Base-by-base conservation (phyloP, 225 moss, liverwort and hornwort species). In the Takakia lepidozioides region DNA sequence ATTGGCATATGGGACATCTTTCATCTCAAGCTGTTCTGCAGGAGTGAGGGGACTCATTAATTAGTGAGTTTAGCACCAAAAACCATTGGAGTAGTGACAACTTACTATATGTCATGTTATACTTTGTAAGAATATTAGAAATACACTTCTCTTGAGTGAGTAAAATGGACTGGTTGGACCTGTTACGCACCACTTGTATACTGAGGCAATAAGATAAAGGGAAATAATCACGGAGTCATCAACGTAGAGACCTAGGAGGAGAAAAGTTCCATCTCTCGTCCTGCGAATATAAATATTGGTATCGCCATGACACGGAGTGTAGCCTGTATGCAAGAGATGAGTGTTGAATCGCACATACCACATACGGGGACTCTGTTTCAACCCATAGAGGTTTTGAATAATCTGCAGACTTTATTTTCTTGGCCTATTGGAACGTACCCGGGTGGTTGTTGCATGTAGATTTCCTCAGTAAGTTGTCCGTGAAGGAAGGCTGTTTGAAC, bases 71-170 rank as follows among this genome's bases (percentile, higher is more conserved):
- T 25, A 27, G 25, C 2, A 48, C 19, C 4, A 48, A 27, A 23
- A 2, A 5, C 24, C 48, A 48, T 48, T 2, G 48, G 48, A 48
- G 48, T 48, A 27, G 24, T 14, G 13, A 48, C 3, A 10, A 24
- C 48, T 48, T 48, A 27, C 6, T 20, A 27, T 48, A 15, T 48
- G 24, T 24, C 48, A 48, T 48, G 48, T 48, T 20, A 48, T 20
- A 48, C 6, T 27, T 48, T 24, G 24, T 27, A 5, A 48, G 25
- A 24, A 48, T 24, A 48, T 48, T 27, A 20, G 2, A 24, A 24
- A 48, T 48, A 24, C 8, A 48, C 24, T 20, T 48, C 25, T 48
- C 24, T 7, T 48, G 20, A 15, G 25, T 27, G 23, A 48, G 15
- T 2, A 27, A 24, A 27, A 48, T 48, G 27, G 48, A 24, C 8